Evolutionary conservation across 1,139 yeast genomes (phyloP), one percentile per base, ranked within the genome.

Genomic region (Yamadazyma oceani): DNA sequence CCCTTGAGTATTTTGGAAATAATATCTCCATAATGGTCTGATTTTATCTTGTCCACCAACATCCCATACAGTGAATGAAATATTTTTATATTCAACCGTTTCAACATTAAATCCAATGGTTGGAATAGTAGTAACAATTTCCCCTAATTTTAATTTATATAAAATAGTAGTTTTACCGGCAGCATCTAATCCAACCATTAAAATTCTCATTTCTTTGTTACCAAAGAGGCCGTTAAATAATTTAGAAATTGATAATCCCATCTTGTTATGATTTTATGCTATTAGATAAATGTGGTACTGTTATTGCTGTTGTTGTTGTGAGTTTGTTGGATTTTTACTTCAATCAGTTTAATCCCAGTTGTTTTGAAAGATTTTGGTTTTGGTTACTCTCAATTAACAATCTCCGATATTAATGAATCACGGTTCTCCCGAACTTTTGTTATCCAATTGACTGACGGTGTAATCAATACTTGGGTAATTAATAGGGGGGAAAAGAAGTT

Each of bases 41-140:
- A 65, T 65, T 51, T 64, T 65, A 49, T 64, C 69, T 54, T 65
- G 71, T 56, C 71, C 71, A 63, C 71, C 71, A 40, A 65, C 71
- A 56, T 65, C 71, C 71, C 71, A 65, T 29, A 65, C 71, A 12
- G 71, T 65, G 47, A 65, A 65, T 28, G 68, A 59, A 49, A 65
- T 65, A 54, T 65, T 65, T 52, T 65, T 65, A 53, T 65, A 65
- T 48, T 65, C 71, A 39, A 65, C 71, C 24, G 71, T 65, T 53
- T 65, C 71, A 40, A 65, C 71, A 43, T 65, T 65, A 53, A 65
- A 65, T 32, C 71, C 71, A 49, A 65, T 65, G 37, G 71, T 65
- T 48, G 71, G 71, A 41, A 65, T 64, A 24, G 71, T 65, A 39
- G 71, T 65, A 42, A 65, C 70, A 38, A 65, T 64, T 51, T 65